Evolutionary conservation across 1,284 basidiomycete species (phyloP).

Genomic region (Apiotrichum gamsii): DNA sequence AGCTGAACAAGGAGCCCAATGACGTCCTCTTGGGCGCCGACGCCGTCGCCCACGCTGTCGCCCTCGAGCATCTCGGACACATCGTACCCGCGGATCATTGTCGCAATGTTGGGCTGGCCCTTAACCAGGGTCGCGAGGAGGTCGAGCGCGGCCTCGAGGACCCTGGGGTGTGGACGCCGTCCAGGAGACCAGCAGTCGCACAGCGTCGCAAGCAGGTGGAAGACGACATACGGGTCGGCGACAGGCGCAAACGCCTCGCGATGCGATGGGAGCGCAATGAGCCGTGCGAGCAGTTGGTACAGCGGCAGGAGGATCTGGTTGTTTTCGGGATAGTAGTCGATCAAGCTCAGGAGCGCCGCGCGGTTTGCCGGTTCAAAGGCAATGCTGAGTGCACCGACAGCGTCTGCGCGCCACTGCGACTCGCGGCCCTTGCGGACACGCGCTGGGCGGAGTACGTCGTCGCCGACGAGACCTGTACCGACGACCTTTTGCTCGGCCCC

Average conservation of each 20-base stretch:
- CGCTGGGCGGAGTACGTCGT: constrained; percentile 15
- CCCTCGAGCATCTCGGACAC: background rate
- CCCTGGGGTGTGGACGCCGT: constrained; percentile 49
- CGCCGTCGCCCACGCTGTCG: constrained; percentile 5
- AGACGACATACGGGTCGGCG: constrained; percentile 47
- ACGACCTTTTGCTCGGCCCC: constrained; percentile 39
- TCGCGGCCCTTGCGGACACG: constrained; percentile 12
- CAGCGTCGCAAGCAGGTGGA: constrained; percentile 27
- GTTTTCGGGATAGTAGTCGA: constrained; percentile 30
- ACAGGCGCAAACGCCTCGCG: constrained; percentile 41
- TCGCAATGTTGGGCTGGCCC: constrained; percentile 52
- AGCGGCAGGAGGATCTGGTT: constrained; percentile 44
- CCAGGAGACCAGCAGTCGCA: constrained; percentile 17
- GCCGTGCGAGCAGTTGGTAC: constrained; percentile 55
- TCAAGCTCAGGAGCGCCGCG: constrained; percentile 25
- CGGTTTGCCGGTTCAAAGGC: constrained; percentile 37
- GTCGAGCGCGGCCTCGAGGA: constrained; percentile 63
- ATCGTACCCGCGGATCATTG: constrained; percentile 19
- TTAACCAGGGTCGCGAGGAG: constrained; percentile 65
- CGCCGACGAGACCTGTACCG: constrained; percentile 33
- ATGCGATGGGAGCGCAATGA: constrained; percentile 57
- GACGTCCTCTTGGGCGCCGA: constrained; percentile 15
- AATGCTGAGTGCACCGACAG: constrained; percentile 18
- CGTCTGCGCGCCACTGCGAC: constrained; percentile 21
- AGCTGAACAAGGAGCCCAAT: constrained; percentile 25